Base-by-base conservation (phyloP, 768 basidiomycete genomes). In the Clavulina sp. region DNA sequence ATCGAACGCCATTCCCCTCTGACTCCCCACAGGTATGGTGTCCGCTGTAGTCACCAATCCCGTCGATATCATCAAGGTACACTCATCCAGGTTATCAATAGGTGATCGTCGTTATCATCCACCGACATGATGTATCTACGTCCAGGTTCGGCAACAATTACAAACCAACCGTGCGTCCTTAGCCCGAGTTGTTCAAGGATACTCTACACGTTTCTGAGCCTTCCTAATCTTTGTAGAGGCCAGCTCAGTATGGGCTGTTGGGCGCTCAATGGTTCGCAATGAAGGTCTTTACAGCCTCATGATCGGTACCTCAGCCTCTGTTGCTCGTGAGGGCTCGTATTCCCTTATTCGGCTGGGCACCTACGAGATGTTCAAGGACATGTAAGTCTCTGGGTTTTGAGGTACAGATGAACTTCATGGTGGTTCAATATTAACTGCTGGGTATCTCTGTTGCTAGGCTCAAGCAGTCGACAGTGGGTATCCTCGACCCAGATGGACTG, bases 291-390 rank as follows among this genome's bases (percentile, higher is more conserved):
- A 51, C 31, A 65, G 65, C 53, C 57, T 67, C 13, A 59, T 58
- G 58, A 62, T 57, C 31, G 66, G 66, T 5, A 54, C 66, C 40
- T 61, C 60, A 9, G 65, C 66, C 41, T 65, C 64, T 52, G 63
- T 65, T 62, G 54, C 64, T 21, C 64, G 66, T 7, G 66, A 67
- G 52, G 31, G 64, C 31, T 59, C 62, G n/a, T 67, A 67, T 52
- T 66, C 65, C 1, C 64, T 64, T 19, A 52, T 66, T 30, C 58
- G 66, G 7, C 58, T 67, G 34, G 66, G 66, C 21, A 60, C 65
- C 29, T 67, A 67, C 54, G 66, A 67, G 56, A 63, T 57, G 56
- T 67, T 66, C 62, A 67, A 67, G 54, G 64, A 65, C 55, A 57
- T 55, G 64, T 67, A 30, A 24, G 64, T 58, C 5, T 21, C 7